Conservation (phyloP, 2,329 filamentous ascomycete genomes). For the Dryadomyces quercus-mongolicae region DNA sequence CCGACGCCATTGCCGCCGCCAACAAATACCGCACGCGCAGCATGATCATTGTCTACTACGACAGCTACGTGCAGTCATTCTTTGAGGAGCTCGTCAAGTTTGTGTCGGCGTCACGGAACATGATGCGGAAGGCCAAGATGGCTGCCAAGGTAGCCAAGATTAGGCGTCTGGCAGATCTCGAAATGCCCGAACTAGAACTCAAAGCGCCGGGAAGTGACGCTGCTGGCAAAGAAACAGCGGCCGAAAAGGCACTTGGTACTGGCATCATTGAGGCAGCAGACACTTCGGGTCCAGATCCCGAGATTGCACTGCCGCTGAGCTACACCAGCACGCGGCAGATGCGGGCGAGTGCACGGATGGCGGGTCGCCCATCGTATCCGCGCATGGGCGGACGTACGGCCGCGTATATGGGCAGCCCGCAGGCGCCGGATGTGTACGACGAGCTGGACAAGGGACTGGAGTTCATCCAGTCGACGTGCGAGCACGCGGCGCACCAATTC, state of each 20-base stretch:
- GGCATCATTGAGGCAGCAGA: neutral
- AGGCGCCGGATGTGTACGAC: constrained; percentile 47
- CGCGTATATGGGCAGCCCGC: constrained; percentile 13
- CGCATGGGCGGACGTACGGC: constrained; percentile 4
- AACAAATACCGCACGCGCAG: constrained; percentile 58
- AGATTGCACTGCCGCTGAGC: neutral
- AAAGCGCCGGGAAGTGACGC: too few species aligned
- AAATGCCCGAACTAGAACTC: constrained; percentile 38
- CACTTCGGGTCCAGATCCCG: neutral
- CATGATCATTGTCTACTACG: constrained; percentile 85
- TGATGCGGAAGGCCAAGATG: constrained; percentile 81
- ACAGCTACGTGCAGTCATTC: constrained; percentile 70
- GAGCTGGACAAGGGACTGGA: constrained; percentile 68
- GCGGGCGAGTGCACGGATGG: constrained; percentile 11
- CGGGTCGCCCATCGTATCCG: constrained; percentile 3
- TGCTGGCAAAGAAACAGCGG: neutral
- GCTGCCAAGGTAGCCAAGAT: constrained; percentile 61
- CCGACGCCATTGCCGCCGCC: constrained; percentile 27
- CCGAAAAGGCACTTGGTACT: neutral
- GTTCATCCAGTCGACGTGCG: constrained; percentile 67
- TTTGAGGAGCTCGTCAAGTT: constrained; percentile 76
- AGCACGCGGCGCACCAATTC: constrained; percentile 79
- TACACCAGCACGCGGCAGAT: constrained; percentile 3
- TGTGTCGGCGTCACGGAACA: constrained; percentile 67
- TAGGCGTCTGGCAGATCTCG: constrained; percentile 45